Base-by-base conservation (phyloP, 176 grass and related monocot species). In the Oryza meridionalis region DNA sequence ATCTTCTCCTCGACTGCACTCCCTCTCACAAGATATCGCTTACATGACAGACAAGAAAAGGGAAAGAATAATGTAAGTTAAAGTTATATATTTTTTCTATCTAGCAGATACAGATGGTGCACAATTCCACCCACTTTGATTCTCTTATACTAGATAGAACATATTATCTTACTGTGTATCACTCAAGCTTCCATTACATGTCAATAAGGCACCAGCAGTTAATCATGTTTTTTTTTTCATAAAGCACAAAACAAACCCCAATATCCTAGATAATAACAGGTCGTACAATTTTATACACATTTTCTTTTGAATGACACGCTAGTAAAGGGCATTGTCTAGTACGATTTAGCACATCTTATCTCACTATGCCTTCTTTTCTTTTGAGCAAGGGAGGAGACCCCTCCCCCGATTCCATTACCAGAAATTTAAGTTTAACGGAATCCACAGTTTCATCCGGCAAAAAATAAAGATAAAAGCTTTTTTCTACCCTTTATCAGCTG, bases 1-100 rank as follows among this genome's bases (percentile, higher is more conserved):
- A 88, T 95, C 96, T 73, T 98, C 91, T 89, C 96, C 93, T 50
- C 89, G 88, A 87, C 96, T 98, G 61, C 96, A 98, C 87, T 98
- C 96, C 87, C 93, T 90, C 77, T 98, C 96, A 3, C 96, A 98
- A 77, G 87, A 88, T 90, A 95, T 92, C 53, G 94, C 96, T 98
- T 51, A 73, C 63, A 93, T 53, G 37, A 49, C 17, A 90, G 25
- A 81, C 55, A 88, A 53, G 10, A 14, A 50, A 79, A 78, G 21
- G 50, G 49, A 51, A 24, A 69, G 12, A 4, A 19, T 14, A 47
- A 72, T 70, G 69, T 85, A 19, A 82, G 83, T 22, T 82, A 84
- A 76, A 37, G 1, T 4, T 83, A 70, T 80, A 24, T 67, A 9
- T 45, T 17, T 65, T 37, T 50, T 72, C 13, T 21, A 65, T 82